Evolutionary conservation across 2,329 filamentous ascomycete species (phyloP), one percentile per base, ranked within the genome.

Genomic region (Incumbomyces delicatus): DNA sequence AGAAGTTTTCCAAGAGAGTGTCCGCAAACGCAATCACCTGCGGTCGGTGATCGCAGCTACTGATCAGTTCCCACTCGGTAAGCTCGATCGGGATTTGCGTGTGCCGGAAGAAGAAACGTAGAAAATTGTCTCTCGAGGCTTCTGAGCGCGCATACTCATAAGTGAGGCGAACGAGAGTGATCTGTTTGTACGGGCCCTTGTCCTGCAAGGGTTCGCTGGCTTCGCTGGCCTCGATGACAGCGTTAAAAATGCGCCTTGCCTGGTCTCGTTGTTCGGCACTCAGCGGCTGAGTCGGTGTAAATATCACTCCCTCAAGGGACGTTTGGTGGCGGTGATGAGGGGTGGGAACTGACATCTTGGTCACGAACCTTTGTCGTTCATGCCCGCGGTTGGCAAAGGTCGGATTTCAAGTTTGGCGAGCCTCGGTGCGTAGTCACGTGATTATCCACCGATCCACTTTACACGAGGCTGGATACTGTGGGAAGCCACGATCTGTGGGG

Each of bases 171-270:
- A 55, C 49, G 16, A 57, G 51, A 33, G 50, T 53, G 46, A 53
- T 40, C 44, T 49, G 49, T 41, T 54, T 57, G 48, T 57, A 57
- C 7, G 53, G 54, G 27, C 42, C 40, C 37, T 40, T 46, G 42
- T 46, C 47, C 45, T 55, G 54, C 44, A 52, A 40, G 38, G 53
- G 53, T 50, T 57, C 53, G 42, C 46, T 53, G 38, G 51, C 46
- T 39, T n/a, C n/a, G n/a, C n/a, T n/a, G n/a, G n/a, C n/a, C n/a
- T 51, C 47, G 50, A 57, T 17, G 33, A 57, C 37, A 33, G 42
- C 14, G 13, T 17, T 49, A 33, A 57, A 47, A 34, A 50, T 43
- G 33, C 41, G 41, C 20, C 44, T 47, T 32, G 42, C 46, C 42
- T 48, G 35, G n/a, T 45, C 18, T 47, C 47, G 44, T 46, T 55